Conservation (phyloP, 192 early-diverging fungal species). For the Coemansia sp. region DNA sequence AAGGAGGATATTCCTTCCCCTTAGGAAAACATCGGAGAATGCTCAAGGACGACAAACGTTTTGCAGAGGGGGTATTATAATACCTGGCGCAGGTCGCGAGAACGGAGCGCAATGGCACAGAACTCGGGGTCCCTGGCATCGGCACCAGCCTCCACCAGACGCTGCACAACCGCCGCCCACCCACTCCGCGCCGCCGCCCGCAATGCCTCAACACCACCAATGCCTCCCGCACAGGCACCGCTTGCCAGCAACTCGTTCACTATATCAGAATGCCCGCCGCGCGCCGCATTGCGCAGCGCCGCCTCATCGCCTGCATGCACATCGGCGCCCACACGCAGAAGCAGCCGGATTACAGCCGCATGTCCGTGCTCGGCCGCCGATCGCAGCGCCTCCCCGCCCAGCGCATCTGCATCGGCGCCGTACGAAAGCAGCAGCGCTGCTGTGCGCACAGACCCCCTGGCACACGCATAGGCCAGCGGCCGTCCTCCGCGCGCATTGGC, state of each 20-base stretch:
- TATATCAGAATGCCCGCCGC: conserved; percentile 23
- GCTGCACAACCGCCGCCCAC: conserved; percentile 37
- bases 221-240: conserved; percentile 22
- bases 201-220: conserved; percentile 28
- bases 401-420: conserved; percentile 28
- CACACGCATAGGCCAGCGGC: conserved; percentile 30
- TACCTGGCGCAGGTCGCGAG: conserved; percentile 21
- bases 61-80: no score
- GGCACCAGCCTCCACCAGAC: conserved; percentile 39
- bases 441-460: conserved; percentile 23
- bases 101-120: conserved; percentile 21
- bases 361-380: conserved; percentile 35
- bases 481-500: conserved; percentile 31
- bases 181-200: conserved; percentile 43
- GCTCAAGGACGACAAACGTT: no score
- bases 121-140: conserved; percentile 36
- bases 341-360: conserved; percentile 15
- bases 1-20: no score
- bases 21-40: no score
- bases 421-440: conserved; percentile 27
- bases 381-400: conserved; percentile 31
- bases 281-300: conserved; percentile 34
- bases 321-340: conserved; percentile 31
- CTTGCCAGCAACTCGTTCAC: conserved; percentile 22
- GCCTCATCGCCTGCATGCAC: conserved; percentile 13